Percentiles rank a stretch among this genome's conserved stretches.
phyloP scores from a whole-genome alignment of 1,284 basidiomycete genomes.

The Cystobasidium pallidum region DNA sequence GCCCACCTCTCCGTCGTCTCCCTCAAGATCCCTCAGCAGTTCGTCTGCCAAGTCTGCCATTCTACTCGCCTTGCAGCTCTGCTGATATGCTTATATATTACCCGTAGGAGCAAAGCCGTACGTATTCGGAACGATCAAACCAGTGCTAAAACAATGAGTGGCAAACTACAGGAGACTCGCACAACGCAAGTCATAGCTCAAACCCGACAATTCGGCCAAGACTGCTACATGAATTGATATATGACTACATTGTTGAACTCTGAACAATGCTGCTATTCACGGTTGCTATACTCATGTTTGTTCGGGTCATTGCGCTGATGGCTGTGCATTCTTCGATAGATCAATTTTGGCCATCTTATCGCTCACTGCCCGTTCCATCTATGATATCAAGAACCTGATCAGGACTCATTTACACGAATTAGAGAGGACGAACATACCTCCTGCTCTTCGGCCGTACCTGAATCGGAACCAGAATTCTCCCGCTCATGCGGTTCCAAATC shows the following conservation, averaged over 20 bases:
- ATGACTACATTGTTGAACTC: not conserved
- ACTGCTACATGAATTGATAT: not conserved
- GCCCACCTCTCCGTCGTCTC: constrained; percentile 69
- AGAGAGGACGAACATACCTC: not conserved
- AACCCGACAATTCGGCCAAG: not conserved
- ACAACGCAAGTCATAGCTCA: not conserved
- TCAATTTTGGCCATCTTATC: constrained; percentile 29
- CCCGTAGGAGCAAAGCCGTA: not conserved
- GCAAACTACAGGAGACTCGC: not conserved
- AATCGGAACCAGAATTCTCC: constrained; percentile 6
- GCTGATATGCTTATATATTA: not conserved
- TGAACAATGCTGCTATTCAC: not conserved
- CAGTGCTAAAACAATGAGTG: not conserved
- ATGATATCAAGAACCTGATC: not conserved
- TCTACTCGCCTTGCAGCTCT: not conserved
- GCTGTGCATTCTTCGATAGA: not conserved
- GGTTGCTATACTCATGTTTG: not conserved
- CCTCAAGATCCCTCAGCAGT: constrained; percentile 81
- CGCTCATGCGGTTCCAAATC: constrained; percentile 25
- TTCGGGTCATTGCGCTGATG: not conserved
- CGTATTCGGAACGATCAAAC: not conserved
- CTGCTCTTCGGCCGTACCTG: not conserved
- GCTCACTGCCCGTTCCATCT: constrained; percentile 24
- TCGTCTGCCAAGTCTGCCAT: constrained; percentile 71
- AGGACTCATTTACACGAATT: not conserved